Evolutionary conservation across 2,329 filamentous ascomycete species (phyloP), one percentile per base, ranked within the genome.

Genomic region (Onygenales sp.): DNA sequence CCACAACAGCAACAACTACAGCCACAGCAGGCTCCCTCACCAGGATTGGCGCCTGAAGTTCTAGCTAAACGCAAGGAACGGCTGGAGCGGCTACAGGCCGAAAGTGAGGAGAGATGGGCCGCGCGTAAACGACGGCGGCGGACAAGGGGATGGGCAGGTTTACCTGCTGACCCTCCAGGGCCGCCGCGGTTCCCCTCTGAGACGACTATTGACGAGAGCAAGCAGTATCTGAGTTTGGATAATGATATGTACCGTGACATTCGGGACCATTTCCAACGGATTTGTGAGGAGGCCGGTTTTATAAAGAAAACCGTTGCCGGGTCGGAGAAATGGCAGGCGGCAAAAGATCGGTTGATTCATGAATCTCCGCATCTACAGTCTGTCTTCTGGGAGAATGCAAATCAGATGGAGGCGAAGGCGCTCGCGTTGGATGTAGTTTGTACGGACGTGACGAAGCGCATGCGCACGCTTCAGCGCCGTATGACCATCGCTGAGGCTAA

Each of bases 171-270:
- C 63, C 81, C 82, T 6, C 78, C 83, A 1, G 82, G 83, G 4
- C 81, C 84, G 17, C 83, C 85, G 11, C 81, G 88, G 21, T 93
- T 89, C 58, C 86, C 86, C 1, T 92, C 87, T 0, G 88, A 93
- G 67, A 91, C 86, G 10, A 91, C 87, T 0, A 80, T 93, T 55
- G 85, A 88, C 59, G 86, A 92, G 68, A 85, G 85, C 63, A 88
- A 89, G 63, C 76, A 77, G 10, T 85, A 84, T 55, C 73, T 94
- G 32, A 75, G 72, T 39, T 73, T 94, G 36, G 80, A 86, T 61
- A 80, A 78, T 48, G 68, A 75, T 1, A 72, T 79, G 43, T 93
- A 93, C 65, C 77, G 76, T 35, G 71, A 80, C 55, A 68, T 89
- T 13, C 80, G 88, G 33, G 75, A 82, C 48, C 78, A 80, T 32